Evolutionary conservation across 495 filamentous ascomycete species (phyloP).

Genomic region (Bathelium albidoporum): DNA sequence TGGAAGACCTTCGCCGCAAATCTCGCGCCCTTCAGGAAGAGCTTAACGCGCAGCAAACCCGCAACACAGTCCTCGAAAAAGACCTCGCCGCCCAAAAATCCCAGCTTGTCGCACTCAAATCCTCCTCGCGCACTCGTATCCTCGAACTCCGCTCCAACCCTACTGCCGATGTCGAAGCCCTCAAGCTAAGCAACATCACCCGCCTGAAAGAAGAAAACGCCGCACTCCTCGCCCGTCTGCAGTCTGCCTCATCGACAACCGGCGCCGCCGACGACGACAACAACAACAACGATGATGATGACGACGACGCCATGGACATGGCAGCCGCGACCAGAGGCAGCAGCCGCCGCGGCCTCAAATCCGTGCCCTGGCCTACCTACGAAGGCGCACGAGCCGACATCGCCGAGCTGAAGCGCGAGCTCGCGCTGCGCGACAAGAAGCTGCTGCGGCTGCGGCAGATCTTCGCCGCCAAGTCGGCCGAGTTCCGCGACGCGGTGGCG

Average conservation of each 20-base stretch:
- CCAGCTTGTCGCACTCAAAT: conserved; percentile 61
- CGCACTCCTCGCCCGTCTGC: conserved; percentile 69
- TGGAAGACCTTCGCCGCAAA: conserved; percentile 75
- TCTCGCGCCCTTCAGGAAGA: conserved; percentile 76
- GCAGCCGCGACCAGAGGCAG: background rate
- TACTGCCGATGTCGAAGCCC: conserved; percentile 66
- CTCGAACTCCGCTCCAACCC: conserved; percentile 85
- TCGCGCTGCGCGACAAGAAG: conserved; percentile 78
- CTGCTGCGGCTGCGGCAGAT: conserved; percentile 80
- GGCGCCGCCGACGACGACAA: conserved; percentile 24
- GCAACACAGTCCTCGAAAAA: conserved; percentile 54
- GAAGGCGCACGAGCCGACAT: conserved; percentile 63
- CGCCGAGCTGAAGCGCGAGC: conserved; percentile 53
- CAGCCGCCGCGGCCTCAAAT: conserved; percentile 30
- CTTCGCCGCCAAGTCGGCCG: conserved; percentile 74
- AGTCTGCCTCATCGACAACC: conserved; percentile 27
- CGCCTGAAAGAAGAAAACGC: conserved; percentile 74
- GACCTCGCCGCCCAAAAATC: conserved; percentile 62
- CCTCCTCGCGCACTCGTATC: conserved; percentile 68
- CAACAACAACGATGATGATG: conserved; percentile 32
- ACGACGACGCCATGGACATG: conserved; percentile 19
- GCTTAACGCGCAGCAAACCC: conserved; percentile 55
- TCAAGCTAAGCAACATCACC: conserved; percentile 67
- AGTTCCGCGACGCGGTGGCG: conserved; percentile 89
- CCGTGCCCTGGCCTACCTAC: conserved; percentile 66